Percentiles rank a stretch among this genome's conserved stretches.
phyloP scores from a whole-genome alignment of 768 basidiomycete genomes.

The Leucocoprinus sp. region DNA sequence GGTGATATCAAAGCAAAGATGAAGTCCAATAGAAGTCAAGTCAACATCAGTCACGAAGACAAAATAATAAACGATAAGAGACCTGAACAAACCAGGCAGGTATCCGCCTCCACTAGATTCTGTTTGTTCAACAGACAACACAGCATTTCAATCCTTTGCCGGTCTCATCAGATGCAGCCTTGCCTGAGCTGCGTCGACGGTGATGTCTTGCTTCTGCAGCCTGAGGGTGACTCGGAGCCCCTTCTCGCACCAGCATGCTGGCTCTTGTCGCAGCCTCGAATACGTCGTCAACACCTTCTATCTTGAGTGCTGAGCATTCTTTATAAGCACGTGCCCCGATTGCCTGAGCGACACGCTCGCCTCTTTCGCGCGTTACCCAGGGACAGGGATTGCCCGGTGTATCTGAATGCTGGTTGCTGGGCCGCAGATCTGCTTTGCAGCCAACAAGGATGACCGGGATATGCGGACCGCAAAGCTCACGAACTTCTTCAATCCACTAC shows the following conservation, averaged over 20 bases:
- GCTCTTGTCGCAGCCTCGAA: conserved; percentile 96
- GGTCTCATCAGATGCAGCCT: conserved; percentile 30
- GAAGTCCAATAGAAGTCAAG: too few species aligned
- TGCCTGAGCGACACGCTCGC: conserved; percentile 68
- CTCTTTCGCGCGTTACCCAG: conserved; percentile 72
- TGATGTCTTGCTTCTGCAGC: conserved; percentile 35
- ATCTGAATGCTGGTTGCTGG: conserved; percentile 38
- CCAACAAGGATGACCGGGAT: conserved; percentile 96
- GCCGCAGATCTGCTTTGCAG: conserved; percentile 90
- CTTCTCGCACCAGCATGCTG: conserved; percentile 92
- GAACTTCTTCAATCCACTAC: conserved; percentile 98
- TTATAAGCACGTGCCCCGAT: conserved; percentile 94
- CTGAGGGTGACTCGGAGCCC: conserved; percentile 43
- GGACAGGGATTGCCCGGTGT: conserved; percentile 34
- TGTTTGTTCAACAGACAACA: conserved; percentile 47
- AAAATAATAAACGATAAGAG: not conserved
- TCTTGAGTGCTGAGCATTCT: conserved; percentile 86
- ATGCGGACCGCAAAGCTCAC: conserved; percentile 85
- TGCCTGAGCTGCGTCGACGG: conserved; percentile 47
- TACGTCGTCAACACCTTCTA: conserved; percentile 92
- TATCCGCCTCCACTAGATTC: not conserved
- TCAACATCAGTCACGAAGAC: not conserved
- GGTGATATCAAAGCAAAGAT: not conserved
- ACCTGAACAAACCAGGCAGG: conserved; percentile 6
- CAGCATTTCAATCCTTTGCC: conserved; percentile 62